Conservation (phyloP, 768 basidiomycete genomes). For the Terana coerulea region DNA sequence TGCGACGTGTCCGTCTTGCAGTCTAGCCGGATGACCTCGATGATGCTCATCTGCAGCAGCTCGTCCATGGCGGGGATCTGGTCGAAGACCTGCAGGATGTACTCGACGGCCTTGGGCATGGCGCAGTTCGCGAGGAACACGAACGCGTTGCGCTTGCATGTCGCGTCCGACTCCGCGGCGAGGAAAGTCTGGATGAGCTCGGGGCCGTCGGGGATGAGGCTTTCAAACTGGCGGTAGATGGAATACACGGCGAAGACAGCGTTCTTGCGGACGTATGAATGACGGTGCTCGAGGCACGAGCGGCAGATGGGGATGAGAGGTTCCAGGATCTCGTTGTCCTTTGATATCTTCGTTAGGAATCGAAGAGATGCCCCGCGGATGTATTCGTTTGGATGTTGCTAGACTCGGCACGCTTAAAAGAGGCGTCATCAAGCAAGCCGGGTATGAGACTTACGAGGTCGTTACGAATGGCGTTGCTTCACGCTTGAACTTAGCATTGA, state of each 20-base stretch:
- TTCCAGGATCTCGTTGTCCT: constrained; percentile 91
- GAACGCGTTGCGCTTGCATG: constrained; percentile 96
- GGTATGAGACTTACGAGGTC: constrained; percentile 69
- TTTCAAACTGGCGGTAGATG: constrained; percentile 91
- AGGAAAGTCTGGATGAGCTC: constrained; percentile 97
- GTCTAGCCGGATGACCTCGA: constrained; percentile 90
- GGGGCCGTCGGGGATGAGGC: constrained; percentile 93
- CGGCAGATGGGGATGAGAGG: constrained; percentile 93
- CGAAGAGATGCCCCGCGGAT: constrained; percentile 97
- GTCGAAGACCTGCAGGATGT: constrained; percentile 83
- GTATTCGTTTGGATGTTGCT: constrained; percentile 99
- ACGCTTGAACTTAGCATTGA: background rate
- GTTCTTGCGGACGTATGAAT: constrained; percentile 97
- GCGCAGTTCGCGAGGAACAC: constrained; percentile 87
- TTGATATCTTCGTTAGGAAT: constrained; percentile 92
- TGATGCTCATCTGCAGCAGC: constrained; percentile 90
- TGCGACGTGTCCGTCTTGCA: constrained; percentile 82
- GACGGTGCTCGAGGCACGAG: constrained; percentile 93
- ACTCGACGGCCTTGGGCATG: constrained; percentile 89
- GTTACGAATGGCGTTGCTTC: constrained; percentile 93
- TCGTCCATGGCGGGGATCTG: constrained; percentile 82
- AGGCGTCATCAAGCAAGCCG: background rate
- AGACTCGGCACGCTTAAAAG: background rate
- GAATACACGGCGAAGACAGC: constrained; percentile 95
- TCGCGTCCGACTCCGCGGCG: constrained; percentile 91